Conservation (phyloP, 306 rosid genomes). For the Coriaria nepalensis region DNA sequence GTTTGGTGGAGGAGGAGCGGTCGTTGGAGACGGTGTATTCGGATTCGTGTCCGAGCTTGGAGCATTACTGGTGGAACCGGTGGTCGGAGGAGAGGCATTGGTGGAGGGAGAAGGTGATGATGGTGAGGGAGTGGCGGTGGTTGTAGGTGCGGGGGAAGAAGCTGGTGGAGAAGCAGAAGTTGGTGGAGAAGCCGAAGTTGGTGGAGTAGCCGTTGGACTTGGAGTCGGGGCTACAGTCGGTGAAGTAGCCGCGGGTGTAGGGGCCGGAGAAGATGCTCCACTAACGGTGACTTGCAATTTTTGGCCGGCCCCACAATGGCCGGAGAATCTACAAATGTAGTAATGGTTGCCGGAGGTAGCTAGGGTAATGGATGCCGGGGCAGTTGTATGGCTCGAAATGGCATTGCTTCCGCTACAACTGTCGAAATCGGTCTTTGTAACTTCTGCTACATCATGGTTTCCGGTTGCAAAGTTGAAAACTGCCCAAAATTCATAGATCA, state of each 20-base stretch:
- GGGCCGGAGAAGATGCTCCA: not conserved
- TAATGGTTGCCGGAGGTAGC: slow-evolving; percentile 4
- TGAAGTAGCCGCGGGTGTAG: not conserved
- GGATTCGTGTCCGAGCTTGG: not conserved
- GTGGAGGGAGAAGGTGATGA: slow-evolving; percentile 1
- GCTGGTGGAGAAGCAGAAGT: not conserved
- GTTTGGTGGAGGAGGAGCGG: not conserved
- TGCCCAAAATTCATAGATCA: slow-evolving; percentile 9
- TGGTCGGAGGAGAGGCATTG: slow-evolving; percentile 4
- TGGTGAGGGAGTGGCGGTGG: slow-evolving; percentile 5
- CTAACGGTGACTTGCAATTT: slow-evolving; percentile 4
- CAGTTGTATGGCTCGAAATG: not conserved
- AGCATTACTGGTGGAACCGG: not conserved
- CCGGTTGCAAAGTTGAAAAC: slow-evolving; percentile 37
- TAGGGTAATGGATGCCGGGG: slow-evolving; percentile 6
- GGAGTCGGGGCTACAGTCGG: slow-evolving; percentile 7
- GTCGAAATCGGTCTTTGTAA: slow-evolving; percentile 24
- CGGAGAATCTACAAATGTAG: slow-evolving; percentile 1
- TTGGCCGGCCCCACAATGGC: slow-evolving; percentile 2
- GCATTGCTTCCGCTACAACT: not conserved
- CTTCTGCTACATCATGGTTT: slow-evolving; percentile 43
- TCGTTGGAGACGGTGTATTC: not conserved
- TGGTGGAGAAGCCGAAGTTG: not conserved
- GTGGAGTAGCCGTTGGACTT: not conserved
- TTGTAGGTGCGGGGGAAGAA: not conserved